Conservation (phyloP, 2,329 filamentous ascomycete species). For the Fonsecaea monophora region DNA sequence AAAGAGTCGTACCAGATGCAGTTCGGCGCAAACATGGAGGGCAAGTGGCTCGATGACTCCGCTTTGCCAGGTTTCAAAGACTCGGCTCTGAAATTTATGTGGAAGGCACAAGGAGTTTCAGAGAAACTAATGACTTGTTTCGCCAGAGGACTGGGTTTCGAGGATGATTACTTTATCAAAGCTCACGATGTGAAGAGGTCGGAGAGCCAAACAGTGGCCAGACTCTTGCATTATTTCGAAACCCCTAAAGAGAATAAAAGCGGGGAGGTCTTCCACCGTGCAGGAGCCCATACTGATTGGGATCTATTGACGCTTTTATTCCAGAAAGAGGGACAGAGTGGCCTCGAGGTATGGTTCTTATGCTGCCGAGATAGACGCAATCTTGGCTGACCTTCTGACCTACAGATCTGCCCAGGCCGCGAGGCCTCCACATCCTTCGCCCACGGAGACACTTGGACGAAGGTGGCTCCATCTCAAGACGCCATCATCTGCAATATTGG, state of each 20-base stretch:
- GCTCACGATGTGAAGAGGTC: conserved; percentile 59
- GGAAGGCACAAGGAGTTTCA: conserved; percentile 59
- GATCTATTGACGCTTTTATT: conserved; percentile 69
- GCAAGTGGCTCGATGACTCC: conserved; percentile 59
- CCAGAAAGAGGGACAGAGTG: conserved; percentile 65
- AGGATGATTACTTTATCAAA: conserved; percentile 63
- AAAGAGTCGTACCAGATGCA: conserved; percentile 71
- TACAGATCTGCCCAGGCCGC: conserved; percentile 47
- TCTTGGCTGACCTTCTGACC: not conserved
- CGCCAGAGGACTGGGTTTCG: conserved; percentile 63
- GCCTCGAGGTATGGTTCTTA: conserved; percentile 48
- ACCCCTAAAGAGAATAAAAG: conserved; percentile 43
- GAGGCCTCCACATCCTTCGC: conserved; percentile 67
- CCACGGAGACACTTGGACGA: conserved; percentile 67
- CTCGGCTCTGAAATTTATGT: conserved; percentile 61
- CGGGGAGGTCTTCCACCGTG: conserved; percentile 48
- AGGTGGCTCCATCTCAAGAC: conserved; percentile 60
- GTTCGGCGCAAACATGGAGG: conserved; percentile 62
- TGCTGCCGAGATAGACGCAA: not conserved
- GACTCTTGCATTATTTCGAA: conserved; percentile 65
- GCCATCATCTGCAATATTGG: conserved; percentile 70
- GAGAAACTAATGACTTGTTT: conserved; percentile 66
- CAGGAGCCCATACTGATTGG: conserved; percentile 70
- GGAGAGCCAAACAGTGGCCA: conserved; percentile 62
- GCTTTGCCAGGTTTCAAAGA: conserved; percentile 58